Base-by-base conservation (phyloP, 345 rosid genomes). In the Eucalyptus victrix region DNA sequence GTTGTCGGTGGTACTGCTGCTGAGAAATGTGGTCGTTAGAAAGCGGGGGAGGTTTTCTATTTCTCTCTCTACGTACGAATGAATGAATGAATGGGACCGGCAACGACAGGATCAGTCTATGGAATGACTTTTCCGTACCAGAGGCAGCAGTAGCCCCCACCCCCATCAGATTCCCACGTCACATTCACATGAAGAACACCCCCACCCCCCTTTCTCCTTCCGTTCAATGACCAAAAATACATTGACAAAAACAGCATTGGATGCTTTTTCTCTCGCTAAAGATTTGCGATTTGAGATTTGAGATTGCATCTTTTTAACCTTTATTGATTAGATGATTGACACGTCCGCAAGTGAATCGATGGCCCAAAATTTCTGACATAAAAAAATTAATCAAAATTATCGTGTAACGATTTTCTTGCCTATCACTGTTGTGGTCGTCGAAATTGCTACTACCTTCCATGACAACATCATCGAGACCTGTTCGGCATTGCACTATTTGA, bases 321-420 rank as follows among this genome's bases (percentile, higher is more conserved):
- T 17, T 34, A 9, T 18, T 5, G 37, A 9, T 69, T 18, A 6
- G 9, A 67, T 16, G 40, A n/a, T 67, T 14, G 17, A 60, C 32
- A 15, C 34, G 16, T 32, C 10, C 40, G 2, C 76, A 5, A 16
- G 34, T 16, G 76, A 62, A 67, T 16, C 8, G 30, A 60, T 32
- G 58, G 58, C 21, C 24, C 11, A 2, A 21, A 21, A 53, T 21
- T 53, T 53, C 58, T 4, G 11, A 8, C 5, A 21, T 53, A 19
- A 19, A 21, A 2, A 12, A 11, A 47, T 1, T 2, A 60, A 13
- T 28, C 1, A 0, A 0, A 6, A 60, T 28, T 28, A 30, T 28
- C 17, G 1, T 2, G 4, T 10, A 6, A 30, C 4, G n/a, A 12
- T 60, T 28, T 28, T 1, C 2, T 60, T 4, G 4, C 2, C 30